Conservation (phyloP, 441 rosid species). For the Pelargonium australe region DNA sequence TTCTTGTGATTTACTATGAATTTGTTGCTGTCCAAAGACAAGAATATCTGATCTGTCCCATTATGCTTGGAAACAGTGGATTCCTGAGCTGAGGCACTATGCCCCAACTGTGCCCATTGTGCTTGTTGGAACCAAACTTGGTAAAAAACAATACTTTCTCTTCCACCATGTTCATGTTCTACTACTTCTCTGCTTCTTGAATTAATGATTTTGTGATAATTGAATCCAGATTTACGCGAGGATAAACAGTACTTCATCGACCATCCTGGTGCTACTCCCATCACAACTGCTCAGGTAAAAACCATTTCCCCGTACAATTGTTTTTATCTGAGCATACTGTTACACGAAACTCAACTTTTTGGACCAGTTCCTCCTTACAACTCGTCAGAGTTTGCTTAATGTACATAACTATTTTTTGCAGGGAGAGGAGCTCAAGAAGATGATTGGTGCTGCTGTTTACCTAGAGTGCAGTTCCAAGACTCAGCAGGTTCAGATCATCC, state of each 20-base stretch:
- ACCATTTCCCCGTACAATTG: too few species aligned
- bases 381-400: too few species aligned
- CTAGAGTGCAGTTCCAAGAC: constrained; percentile 57
- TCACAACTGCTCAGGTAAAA: constrained; percentile 56
- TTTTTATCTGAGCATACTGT: too few species aligned
- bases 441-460: constrained; percentile 46
- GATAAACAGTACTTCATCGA: constrained; percentile 61
- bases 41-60: neutral
- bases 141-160: constrained; percentile 23
- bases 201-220: neutral
- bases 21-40: too few species aligned
- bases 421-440: constrained; percentile 55
- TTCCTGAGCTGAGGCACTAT: constrained; percentile 80
- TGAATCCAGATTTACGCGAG: constrained; percentile 60
- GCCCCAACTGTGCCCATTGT: constrained; percentile 79
- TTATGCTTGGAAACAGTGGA: constrained; percentile 44
- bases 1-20: neutral
- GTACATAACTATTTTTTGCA: constrained; percentile 7
- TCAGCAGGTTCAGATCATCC: constrained; percentile 34
- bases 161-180: neutral
- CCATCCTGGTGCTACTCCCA: constrained; percentile 59
- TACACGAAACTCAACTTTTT: too few species aligned
- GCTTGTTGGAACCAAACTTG: constrained; percentile 87
- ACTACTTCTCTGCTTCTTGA: neutral
- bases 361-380: too few species aligned